These are phyloP conservation scores for Imleria badia DNA, from an alignment of 768 basidiomycete species.

Conservation along the genomic window DNA sequence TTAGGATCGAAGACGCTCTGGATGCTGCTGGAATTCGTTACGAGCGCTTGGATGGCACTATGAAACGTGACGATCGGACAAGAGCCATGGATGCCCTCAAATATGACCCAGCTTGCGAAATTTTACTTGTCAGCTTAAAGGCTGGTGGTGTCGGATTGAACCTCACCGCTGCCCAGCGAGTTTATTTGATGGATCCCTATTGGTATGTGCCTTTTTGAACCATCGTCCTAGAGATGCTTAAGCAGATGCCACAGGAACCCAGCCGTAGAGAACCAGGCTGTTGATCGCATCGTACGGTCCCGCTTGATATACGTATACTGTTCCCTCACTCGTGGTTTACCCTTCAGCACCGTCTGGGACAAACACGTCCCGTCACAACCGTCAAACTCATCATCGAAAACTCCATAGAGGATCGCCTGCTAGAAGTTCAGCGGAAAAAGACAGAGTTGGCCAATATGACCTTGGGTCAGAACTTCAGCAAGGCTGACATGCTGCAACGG, in stretches of 20 bases:
- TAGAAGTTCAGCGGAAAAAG: conserved; percentile 95
- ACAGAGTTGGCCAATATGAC: conserved; percentile 94
- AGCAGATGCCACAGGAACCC: conserved; percentile 67
- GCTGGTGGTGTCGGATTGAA: conserved; percentile 98
- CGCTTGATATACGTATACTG: neutral
- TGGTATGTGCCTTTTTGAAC: conserved; percentile 50
- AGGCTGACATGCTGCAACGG: conserved; percentile 82
- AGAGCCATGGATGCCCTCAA: conserved; percentile 92
- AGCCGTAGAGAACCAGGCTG: conserved; percentile 95
- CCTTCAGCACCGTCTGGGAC: conserved; percentile 88
- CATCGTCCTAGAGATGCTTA: neutral
- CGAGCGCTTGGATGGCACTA: conserved; percentile 93
- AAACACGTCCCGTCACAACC: conserved; percentile 87
- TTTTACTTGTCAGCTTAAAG: conserved; percentile 91
- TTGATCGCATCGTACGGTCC: conserved; percentile 87
- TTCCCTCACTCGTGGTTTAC: neutral
- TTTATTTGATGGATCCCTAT: conserved; percentile 96
- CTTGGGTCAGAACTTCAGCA: conserved; percentile 81
- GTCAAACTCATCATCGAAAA: conserved; percentile 93
- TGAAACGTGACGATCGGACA: conserved; percentile 94
- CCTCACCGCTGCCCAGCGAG: conserved; percentile 89
- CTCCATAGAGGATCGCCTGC: conserved; percentile 88
- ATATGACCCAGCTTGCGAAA: conserved; percentile 86
- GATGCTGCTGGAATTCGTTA: conserved; percentile 81
- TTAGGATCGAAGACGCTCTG: conserved; percentile 85